These are phyloP conservation scores for Musa schizocarpa DNA, from an alignment of 176 grass and related monocot species.

Conservation along the genomic window DNA sequence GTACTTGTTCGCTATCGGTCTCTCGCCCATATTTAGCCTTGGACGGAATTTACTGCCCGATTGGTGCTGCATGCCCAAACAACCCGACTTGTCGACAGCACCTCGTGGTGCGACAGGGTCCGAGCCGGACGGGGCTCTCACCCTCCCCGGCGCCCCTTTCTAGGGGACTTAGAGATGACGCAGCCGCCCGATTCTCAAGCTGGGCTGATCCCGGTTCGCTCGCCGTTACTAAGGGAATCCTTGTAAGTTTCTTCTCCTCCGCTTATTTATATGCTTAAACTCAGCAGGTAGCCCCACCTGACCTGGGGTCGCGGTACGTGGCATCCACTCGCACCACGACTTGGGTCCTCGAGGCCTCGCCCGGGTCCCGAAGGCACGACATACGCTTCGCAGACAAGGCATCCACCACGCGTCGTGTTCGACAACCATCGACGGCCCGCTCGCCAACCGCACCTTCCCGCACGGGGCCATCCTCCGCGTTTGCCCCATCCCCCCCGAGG, in stretches of 20 bases:
- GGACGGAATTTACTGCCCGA: constrained; percentile 13
- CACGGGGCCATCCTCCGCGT: too few relatives aligned
- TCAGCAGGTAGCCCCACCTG: too few relatives aligned
- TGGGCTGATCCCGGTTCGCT: constrained; percentile 39
- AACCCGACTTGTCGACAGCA: constrained; percentile 8
- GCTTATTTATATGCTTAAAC: too few relatives aligned
- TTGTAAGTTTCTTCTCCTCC: constrained; percentile 45
- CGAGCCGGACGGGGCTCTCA: constrained; percentile 11
- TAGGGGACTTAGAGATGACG: not conserved
- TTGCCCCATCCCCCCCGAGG: too few relatives aligned
- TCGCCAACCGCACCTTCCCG: too few relatives aligned
- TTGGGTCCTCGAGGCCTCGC: too few relatives aligned
- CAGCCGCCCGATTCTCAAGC: constrained; percentile 32
- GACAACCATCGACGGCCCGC: too few relatives aligned
- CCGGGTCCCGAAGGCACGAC: too few relatives aligned
- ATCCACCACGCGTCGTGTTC: too few relatives aligned
- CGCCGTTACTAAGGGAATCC: constrained; percentile 49
- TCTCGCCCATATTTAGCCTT: constrained; percentile 64
- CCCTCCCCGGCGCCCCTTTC: constrained; percentile 3
- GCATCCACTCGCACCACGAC: too few relatives aligned
- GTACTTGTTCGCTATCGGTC: constrained; percentile 71
- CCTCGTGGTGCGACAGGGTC: constrained; percentile 14
- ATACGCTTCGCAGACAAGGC: too few relatives aligned
- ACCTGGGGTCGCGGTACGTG: too few relatives aligned
- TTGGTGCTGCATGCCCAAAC: constrained; percentile 6